Base-by-base conservation (phyloP, 495 filamentous ascomycete species). In the Penicillium cataractarum region DNA sequence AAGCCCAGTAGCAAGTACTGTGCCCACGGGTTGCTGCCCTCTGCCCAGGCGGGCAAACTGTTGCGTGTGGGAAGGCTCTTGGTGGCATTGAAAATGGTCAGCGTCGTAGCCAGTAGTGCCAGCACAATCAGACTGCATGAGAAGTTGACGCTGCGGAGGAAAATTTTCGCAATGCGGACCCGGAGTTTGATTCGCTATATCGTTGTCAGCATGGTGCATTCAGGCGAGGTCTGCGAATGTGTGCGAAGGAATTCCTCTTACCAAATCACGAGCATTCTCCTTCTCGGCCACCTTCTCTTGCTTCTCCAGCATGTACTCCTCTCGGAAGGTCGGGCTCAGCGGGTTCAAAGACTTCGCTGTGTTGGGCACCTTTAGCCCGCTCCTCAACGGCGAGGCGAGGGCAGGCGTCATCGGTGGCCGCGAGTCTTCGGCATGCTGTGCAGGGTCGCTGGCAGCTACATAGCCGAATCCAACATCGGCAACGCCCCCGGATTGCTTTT, bases 41-140 rank as follows among this genome's bases (percentile, higher is more conserved):
- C 66, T 12, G 93, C 90, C 95, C 95, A 99, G 15, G 94, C 73
- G 5, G 92, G 92, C 48, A 96, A 83, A 57, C 83, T 87, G 75
- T 90, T 95, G 55, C 93, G 87, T 8, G 87, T 66, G 33, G 94
- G 85, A 1, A 98, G 80, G 42, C 70, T 26, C 66, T 82, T 89
- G 29, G 95, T 96, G 17, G 92, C 82, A 67, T 92, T 90, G 83
- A 99, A 99, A 72, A 98, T 90, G 62, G 86, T 78, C 75, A 99
- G 90, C 6, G 91, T 93, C 19, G 91, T 83, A 4, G 89, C 85
- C 52, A 99, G 78, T 79, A 99, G 91, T 57, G 92, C 80, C 50
- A 99, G 83, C 62, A 99, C 91, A 69, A 99, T 97, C 54, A 97
- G 83, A 80, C 90, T 92, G 82, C 95, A 99, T 76, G 89, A 91